Base-by-base conservation (phyloP, 768 basidiomycete species). In the Suillus plorans region DNA sequence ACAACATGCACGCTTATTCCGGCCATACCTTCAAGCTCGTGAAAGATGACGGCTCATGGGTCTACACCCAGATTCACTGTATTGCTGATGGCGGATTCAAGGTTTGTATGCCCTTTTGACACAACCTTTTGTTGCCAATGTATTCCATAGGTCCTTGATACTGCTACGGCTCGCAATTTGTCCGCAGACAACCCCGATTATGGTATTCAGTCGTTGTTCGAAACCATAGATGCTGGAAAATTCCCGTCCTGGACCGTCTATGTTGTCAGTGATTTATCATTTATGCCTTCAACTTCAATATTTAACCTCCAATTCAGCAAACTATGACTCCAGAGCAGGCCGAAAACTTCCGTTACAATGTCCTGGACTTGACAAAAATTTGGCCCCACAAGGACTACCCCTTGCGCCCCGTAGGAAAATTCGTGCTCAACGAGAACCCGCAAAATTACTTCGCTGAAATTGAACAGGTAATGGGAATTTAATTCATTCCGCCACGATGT, bases 371-470 rank as follows among this genome's bases (percentile, higher is more conserved):
- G 58, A 97, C 95, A 67, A 96, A 96, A 77, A 80, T 97, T 70
- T 95, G 95, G 89, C 88, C 97, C 8, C 96, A 99, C 75, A 77
- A 79, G 60, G 85, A 95, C 10, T 95, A 84, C 80, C 97, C 96
- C n/a, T 83, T 97, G 68, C 89, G 94, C 68, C 89, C 88, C 49
- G 78, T 98, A 68, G 96, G 95, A 71, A 94, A 89, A 74, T 80
- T 97, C 63, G 90, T 92, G 25, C 84, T 93, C 67, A 85, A 93
- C 75, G 84, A 91, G 77, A 90, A 91, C 72, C 81, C 84, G 22
- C 81, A 89, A 74, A 94, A 94, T 80, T 97, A 94, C 85, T 97
- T 97, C 65, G 89, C 94, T 60, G 96, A 98, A 80, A 89, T 95
- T 55, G 96, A 99, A 77, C 95, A 98, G 81, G 90, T 92, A 42